Evolutionary conservation across 805 yeast genomes (phyloP), one percentile per base, ranked within the genome.

Genomic region (Candida alai): DNA sequence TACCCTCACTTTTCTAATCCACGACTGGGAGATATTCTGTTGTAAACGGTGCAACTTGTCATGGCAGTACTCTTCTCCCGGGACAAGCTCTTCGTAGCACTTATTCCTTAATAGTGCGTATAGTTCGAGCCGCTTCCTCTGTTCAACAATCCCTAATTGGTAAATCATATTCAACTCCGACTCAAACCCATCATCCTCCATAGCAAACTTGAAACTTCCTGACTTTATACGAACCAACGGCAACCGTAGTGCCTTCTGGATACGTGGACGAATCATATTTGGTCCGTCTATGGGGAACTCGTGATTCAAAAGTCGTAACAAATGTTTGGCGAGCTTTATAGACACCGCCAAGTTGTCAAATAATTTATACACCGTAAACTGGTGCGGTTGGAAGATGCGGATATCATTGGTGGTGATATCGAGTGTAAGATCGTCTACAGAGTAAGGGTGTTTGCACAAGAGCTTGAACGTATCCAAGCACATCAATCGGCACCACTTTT

Each of bases 1-100:
- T 28, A 70, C 66, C 21, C 66, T 65, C 5, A 85, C 76, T 32
- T 84, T 67, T 16, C 71, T 58, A 15, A 85, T 72, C 97, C 97
- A 89, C 0, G 85, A 76, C 13, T 59, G 58, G 0, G 84, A 71
- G 16, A 78, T 65, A 34, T 70, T 62, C 35, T 68, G 64, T 24
- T 69, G 55, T 15, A 84, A 48, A 12, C 36, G 40, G 2, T 36
- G n/a, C 4, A 41, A 16, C 15, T 54, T 48, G 16, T 58, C 40
- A 3, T 58, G 48, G n/a, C n/a, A n/a, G 5, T 69, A 60, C 18
- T 49, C 56, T 4, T 44, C 60, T 1, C 26, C 34, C 18, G 34
- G 35, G 26, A 45, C 49, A 8, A 32, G 21, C 9, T 39, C 32
- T 2, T 44, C 15, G 6, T 34, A 33, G n/a, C 17, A 25, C 23